Evolutionary conservation across 2,329 filamentous ascomycete species (phyloP).

Genomic region (Metarhizium brunneum): DNA sequence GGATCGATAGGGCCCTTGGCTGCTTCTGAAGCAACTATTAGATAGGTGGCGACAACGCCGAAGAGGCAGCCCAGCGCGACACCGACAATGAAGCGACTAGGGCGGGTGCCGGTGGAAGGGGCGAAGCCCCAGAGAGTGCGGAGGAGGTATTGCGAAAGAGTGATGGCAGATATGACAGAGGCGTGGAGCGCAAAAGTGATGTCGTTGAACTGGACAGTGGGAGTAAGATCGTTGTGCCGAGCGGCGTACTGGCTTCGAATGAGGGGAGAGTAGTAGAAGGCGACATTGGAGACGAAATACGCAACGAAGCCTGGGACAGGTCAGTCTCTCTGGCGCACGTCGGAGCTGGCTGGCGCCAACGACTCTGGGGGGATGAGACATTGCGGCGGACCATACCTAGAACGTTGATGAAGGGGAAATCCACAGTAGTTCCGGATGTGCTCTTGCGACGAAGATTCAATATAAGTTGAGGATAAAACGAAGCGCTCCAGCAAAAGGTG

Average conservation of each 20-base stretch:
- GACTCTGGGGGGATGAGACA: not conserved
- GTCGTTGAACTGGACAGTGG: constrained; percentile 86
- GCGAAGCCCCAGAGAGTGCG: constrained; percentile 67
- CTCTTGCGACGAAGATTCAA: constrained; percentile 69
- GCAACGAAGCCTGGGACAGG: constrained; percentile 52
- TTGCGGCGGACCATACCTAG: constrained; percentile 33
- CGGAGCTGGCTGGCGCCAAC: no score
- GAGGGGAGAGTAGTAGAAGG: constrained; percentile 69
- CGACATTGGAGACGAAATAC: constrained; percentile 65
- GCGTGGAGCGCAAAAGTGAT: constrained; percentile 81
- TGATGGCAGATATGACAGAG: constrained; percentile 59
- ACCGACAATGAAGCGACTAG: constrained; percentile 53
- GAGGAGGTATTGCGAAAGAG: constrained; percentile 74
- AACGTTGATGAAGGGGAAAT: constrained; percentile 72
- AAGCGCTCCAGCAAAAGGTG: constrained; percentile 69
- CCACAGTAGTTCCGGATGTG: constrained; percentile 76
- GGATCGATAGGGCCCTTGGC: constrained; percentile 25
- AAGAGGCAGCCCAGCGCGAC: constrained; percentile 61
- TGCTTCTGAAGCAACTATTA: constrained; percentile 31
- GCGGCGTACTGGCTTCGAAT: constrained; percentile 77
- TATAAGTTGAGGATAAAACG: constrained; percentile 86
- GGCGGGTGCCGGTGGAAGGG: constrained; percentile 44
- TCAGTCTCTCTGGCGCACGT: not conserved
- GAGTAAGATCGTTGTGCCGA: constrained; percentile 64
- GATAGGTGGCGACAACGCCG: constrained; percentile 43